phyloP scores from a whole-genome alignment of 1,284 basidiomycete species.

The Inonotus obliquus region DNA sequence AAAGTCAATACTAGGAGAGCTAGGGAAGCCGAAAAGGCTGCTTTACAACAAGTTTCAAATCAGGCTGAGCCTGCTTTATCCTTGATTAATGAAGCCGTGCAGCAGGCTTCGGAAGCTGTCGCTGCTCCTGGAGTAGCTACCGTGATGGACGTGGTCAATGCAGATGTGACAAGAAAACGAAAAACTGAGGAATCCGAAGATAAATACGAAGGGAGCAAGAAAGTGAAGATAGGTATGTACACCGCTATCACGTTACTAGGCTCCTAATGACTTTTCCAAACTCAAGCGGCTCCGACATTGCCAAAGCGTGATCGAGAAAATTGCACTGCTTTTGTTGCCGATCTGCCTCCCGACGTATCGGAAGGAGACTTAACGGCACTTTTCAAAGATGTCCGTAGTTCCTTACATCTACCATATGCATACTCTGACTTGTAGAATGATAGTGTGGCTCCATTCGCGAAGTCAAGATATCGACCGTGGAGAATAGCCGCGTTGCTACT shows the following conservation, averaged over 20 bases:
- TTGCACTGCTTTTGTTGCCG: conserved; percentile 83
- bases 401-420: background rate
- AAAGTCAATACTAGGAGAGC: conserved; percentile 61
- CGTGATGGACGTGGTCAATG: conserved; percentile 52
- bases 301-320: conserved; percentile 91
- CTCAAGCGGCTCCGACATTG: conserved; percentile 29
- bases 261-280: background rate
- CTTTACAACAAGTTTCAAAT: conserved; percentile 47
- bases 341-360: conserved; percentile 53
- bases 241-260: conserved; percentile 4
- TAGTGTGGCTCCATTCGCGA: conserved; percentile 85
- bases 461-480: conserved; percentile 62
- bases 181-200: conserved; percentile 49
- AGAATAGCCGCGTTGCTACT: conserved; percentile 61
- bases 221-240: conserved; percentile 48
- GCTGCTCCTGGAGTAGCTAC: conserved; percentile 1
- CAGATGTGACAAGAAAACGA: conserved; percentile 50
- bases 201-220: conserved; percentile 45
- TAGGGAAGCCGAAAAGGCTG: conserved; percentile 62
- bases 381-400: conserved; percentile 79
- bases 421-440: conserved; percentile 8
- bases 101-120: conserved; percentile 8
- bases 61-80: conserved; percentile 39
- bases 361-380: conserved; percentile 67
- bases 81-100: conserved; percentile 32